Percentiles rank a stretch among this genome's conserved stretches.
Evolutionary conservation across 768 basidiomycete species (phyloP).

Genomic region (Lepiota subincarnata): DNA sequence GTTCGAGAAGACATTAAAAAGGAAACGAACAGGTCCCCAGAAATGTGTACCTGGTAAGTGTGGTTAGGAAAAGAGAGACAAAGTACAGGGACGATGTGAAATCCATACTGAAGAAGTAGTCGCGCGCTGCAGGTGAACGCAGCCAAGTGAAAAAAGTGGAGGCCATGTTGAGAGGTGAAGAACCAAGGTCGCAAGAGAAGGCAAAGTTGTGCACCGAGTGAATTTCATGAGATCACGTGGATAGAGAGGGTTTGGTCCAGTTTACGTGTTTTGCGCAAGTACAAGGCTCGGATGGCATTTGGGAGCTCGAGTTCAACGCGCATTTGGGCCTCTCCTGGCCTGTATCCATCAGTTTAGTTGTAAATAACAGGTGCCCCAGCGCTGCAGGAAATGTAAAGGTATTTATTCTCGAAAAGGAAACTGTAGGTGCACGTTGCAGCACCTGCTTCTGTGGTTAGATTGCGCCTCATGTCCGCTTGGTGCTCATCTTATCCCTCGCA

Average conservation of each 20-base stretch:
- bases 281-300: too few species aligned
- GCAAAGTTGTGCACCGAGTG: background rate
- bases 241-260: too few species aligned
- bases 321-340: background rate
- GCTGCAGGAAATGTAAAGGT: background rate
- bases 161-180: slow-evolving; percentile 49
- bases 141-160: slow-evolving; percentile 87
- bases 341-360: background rate
- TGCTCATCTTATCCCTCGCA: slow-evolving; percentile 18
- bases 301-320: background rate
- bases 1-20: slow-evolving; percentile 11
- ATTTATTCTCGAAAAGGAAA: slow-evolving; percentile 32
- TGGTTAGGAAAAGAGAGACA: slow-evolving; percentile 5
- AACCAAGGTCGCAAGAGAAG: background rate
- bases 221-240: slow-evolving; percentile 17
- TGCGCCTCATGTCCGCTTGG: slow-evolving; percentile 14
- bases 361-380: too few species aligned
- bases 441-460: slow-evolving; percentile 13
- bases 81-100: background rate
- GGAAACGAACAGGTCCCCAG: slow-evolving; percentile 83
- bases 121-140: slow-evolving; percentile 84
- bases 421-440: slow-evolving; percentile 22
- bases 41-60: slow-evolving; percentile 85
- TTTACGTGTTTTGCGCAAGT: too few species aligned
- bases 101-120: slow-evolving; percentile 91